Base-by-base conservation (phyloP, 2,329 filamentous ascomycete genomes). In the Aureobasidium sp. region DNA sequence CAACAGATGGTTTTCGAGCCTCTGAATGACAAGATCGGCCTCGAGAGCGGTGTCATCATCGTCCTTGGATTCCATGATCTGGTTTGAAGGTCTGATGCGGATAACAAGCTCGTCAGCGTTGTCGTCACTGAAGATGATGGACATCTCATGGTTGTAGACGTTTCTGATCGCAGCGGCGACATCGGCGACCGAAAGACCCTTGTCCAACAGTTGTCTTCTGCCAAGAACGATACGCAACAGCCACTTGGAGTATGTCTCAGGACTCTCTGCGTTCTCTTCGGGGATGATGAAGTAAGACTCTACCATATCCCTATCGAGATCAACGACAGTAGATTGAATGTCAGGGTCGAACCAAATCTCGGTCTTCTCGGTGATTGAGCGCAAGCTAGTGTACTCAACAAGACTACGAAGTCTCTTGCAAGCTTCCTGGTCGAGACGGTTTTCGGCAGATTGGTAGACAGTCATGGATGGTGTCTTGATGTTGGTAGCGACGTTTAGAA, bases 381-480 rank as follows among this genome's bases (percentile, higher is more conserved):
- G 88, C 64, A 99, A 79, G 67, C 89, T 96, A 17, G 95, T 97
- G 73, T 96, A 92, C 75, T 99, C 94, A 29, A 99, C 91, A 66
- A 85, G 81, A 72, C 89, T 95, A 73, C 94, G 90, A 65, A 99
- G 80, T 53, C 81, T 80, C 79, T 95, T 97, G 54, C 90, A 92
- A 60, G 85, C 81, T 57, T 95, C 88, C 72, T 95, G 89, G 61
- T 83, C 84, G 40, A 81, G 82, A 17, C 75, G 73, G 63, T 83
- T 78, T 10, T 79, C 74, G 27, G 82, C 80, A 55, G 87, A 80
- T 67, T 96, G 83, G 70, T 91, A 95, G 37, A 99, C 90, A 63
- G 89, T 87, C 93, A 99, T 97, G 55, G 90, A 92, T 1, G 94
- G 94, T 0, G 94, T 99, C 81, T 97, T 99, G 79, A 99, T 96